Conservation (phyloP, 176 grass and related monocot genomes). For the Zizania latifolia region DNA sequence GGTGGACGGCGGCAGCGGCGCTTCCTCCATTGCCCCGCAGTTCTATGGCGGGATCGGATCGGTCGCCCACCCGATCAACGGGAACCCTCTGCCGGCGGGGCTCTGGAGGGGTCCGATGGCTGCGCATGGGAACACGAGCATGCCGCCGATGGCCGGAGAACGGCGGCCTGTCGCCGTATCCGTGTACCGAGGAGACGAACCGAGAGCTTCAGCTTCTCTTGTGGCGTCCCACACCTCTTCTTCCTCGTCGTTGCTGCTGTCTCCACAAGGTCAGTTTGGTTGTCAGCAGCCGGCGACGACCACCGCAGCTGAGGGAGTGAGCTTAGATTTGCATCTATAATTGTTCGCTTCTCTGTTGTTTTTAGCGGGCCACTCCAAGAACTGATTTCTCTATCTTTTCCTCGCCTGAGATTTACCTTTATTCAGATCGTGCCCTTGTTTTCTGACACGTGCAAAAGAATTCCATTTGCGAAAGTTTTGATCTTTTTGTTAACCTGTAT, state of each 20-base stretch:
- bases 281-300: slow-evolving; percentile 42
- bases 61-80: slow-evolving; percentile 61
- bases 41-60: slow-evolving; percentile 63
- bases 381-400: slow-evolving; percentile 22
- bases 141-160: slow-evolving; percentile 22
- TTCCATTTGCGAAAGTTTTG: slow-evolving; percentile 4
- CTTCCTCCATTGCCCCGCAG: slow-evolving; percentile 19
- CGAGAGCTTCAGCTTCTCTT: slow-evolving; percentile 24
- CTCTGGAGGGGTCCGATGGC: slow-evolving; percentile 50
- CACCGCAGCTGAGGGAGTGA: slow-evolving; percentile 52
- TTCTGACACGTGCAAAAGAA: slow-evolving; percentile 25
- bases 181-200: slow-evolving; percentile 38
- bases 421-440: slow-evolving; percentile 31
- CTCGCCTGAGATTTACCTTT: slow-evolving; percentile 11
- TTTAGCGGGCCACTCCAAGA: slow-evolving; percentile 5
- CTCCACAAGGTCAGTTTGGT: slow-evolving; percentile 56
- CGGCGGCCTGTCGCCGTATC: slow-evolving; percentile 25
- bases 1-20: slow-evolving; percentile 3
- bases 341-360: slow-evolving; percentile 14
- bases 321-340: slow-evolving; percentile 99
- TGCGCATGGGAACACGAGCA: slow-evolving; percentile 19
- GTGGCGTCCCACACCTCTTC: slow-evolving; percentile 22
- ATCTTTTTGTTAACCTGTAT: slow-evolving; percentile 6
- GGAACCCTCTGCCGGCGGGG: slow-evolving; percentile 45
- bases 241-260: slow-evolving; percentile 38